Conservation (phyloP, 768 basidiomycete genomes). For the Lactarius quietus region DNA sequence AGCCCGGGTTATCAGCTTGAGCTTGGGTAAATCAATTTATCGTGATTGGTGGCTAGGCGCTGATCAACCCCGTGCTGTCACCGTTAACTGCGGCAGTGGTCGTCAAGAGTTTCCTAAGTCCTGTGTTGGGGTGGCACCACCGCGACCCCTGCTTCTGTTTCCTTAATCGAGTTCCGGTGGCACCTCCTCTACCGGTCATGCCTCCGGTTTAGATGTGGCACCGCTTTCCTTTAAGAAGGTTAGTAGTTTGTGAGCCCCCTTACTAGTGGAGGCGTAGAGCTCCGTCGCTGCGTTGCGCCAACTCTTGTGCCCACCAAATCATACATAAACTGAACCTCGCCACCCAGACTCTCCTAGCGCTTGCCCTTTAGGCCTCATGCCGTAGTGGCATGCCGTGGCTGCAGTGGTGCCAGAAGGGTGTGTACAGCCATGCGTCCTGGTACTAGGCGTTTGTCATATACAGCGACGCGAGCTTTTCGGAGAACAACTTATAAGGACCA, state of each 20-base stretch:
- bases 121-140: too few relatives aligned
- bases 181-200: too few relatives aligned
- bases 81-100: too few relatives aligned
- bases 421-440: neutral
- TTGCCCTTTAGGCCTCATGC: neutral
- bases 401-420: neutral
- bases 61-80: neutral
- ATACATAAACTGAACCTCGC: conserved; percentile 1
- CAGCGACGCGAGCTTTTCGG: neutral
- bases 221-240: too few relatives aligned
- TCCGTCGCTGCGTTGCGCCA: neutral
- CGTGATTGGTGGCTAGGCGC: neutral
- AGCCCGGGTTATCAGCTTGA: too few relatives aligned
- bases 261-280: too few relatives aligned
- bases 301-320: too few relatives aligned
- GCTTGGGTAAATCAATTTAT: neutral
- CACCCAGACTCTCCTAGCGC: neutral
- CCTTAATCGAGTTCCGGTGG: too few relatives aligned
- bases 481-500: neutral
- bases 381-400: neutral
- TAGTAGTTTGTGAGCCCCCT: too few relatives aligned
- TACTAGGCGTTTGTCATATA: neutral
- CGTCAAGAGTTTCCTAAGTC: too few relatives aligned
- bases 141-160: too few relatives aligned
- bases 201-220: too few relatives aligned